phyloP scores from a whole-genome alignment of 2,329 filamentous ascomycete genomes.

The Sordariomycetes sp. region DNA sequence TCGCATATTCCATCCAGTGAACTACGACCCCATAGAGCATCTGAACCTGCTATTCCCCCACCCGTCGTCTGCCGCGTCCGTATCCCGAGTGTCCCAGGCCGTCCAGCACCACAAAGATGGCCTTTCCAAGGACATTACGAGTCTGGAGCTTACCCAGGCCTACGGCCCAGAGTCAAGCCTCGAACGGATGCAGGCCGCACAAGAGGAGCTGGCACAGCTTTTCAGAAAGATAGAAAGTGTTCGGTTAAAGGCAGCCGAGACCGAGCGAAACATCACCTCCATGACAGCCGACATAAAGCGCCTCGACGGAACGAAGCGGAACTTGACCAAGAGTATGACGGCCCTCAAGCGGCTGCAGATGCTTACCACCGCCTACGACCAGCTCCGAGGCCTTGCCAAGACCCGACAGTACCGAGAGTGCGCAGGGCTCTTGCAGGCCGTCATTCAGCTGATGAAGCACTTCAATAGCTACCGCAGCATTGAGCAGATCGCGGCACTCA shows the following conservation, averaged over 20 bases:
- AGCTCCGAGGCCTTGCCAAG: conserved; percentile 72
- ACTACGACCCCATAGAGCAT: conserved; percentile 89
- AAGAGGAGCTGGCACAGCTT: conserved; percentile 77
- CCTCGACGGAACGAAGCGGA: conserved; percentile 90
- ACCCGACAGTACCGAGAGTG: conserved; percentile 91
- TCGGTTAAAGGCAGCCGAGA: conserved; percentile 77
- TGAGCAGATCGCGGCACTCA: conserved; percentile 91
- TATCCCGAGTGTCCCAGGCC: conserved; percentile 61
- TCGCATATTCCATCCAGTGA: conserved; percentile 27
- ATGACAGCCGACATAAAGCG: conserved; percentile 99
- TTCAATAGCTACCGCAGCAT: conserved; percentile 98
- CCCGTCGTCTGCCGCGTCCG: conserved; percentile 70
- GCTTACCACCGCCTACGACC: conserved; percentile 98
- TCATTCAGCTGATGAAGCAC: conserved; percentile 94
- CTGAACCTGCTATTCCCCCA: conserved; percentile 90
- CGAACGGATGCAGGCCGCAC: conserved; percentile 81
- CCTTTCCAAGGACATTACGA: conserved; percentile 66
- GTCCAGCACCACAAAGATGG: conserved; percentile 71
- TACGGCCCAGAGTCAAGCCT: conserved; percentile 81
- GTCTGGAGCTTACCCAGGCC: conserved; percentile 66
- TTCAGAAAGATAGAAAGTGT: conserved; percentile 95
- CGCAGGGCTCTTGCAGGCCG: conserved; percentile 84
- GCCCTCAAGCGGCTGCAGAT: conserved; percentile 95
- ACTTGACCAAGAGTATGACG: conserved; percentile 95
- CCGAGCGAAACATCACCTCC: conserved; percentile 89